Percentiles rank a stretch among this genome's conserved stretches.
Evolutionary conservation across 306 rosid genomes (phyloP).

Genomic region (Argentina anserina): DNA sequence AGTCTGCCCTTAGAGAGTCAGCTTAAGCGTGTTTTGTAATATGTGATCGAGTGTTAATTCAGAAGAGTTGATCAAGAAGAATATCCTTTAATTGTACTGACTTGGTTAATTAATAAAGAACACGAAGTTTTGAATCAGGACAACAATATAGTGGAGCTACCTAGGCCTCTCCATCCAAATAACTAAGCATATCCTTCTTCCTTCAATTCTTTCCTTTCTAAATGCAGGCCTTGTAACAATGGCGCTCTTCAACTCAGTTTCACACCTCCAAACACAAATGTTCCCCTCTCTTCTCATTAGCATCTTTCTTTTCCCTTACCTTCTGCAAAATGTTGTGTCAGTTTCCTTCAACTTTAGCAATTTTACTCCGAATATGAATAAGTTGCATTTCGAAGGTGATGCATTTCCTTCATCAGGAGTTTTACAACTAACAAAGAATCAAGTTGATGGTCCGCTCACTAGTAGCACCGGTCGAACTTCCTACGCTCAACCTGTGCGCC

Average conservation of each 20-base stretch:
- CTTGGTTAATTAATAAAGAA: not conserved
- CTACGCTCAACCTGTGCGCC: conserved; percentile 37
- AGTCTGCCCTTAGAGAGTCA: not conserved
- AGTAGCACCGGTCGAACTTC: conserved; percentile 61
- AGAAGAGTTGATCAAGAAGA: not conserved
- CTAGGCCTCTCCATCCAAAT: conserved; percentile 7
- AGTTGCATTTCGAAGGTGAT: conserved; percentile 40
- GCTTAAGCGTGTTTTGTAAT: not conserved
- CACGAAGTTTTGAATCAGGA: conserved; percentile 1
- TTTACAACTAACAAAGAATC: conserved; percentile 62
- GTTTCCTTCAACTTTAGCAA: conserved; percentile 46
- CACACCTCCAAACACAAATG: not conserved
- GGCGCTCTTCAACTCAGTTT: conserved; percentile 27
- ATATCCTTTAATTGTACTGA: not conserved
- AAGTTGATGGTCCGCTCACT: conserved; percentile 31
- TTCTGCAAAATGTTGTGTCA: conserved; percentile 24
- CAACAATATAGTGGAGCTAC: conserved; percentile 15
- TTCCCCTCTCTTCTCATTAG: conserved; percentile 7
- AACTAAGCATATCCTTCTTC: not conserved
- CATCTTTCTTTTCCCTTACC: conserved; percentile 21
- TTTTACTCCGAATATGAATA: conserved; percentile 33
- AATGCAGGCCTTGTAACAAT: conserved; percentile 22
- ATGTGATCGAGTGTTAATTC: no score
- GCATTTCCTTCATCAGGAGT: conserved; percentile 41
- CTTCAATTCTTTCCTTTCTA: not conserved